phyloP scores from a whole-genome alignment of 2,329 filamentous ascomycete genomes.

The Calonectria leucothoes region DNA sequence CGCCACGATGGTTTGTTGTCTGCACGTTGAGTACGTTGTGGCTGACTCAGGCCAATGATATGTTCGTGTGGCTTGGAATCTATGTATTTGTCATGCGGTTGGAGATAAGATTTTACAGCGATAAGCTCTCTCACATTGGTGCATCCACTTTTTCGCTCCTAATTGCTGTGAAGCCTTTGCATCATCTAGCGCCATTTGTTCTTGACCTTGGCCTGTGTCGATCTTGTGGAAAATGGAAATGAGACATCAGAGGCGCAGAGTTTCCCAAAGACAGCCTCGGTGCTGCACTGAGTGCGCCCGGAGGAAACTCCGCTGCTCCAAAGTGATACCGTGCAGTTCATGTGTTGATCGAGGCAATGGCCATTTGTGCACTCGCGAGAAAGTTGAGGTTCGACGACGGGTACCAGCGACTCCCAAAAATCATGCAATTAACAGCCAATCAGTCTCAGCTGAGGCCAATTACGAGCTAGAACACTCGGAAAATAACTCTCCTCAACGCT shows the following conservation, averaged over 20 bases:
- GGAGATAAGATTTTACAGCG: neutral
- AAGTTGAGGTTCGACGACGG: neutral
- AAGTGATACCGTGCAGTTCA: neutral
- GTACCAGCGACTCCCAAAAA: neutral
- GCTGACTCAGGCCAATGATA: neutral
- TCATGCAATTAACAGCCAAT: no score
- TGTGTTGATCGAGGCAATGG: neutral
- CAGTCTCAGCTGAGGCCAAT: neutral
- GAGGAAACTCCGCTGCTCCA: neutral
- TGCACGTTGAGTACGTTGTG: neutral
- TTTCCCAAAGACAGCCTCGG: neutral
- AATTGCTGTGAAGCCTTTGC: neutral
- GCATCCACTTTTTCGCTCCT: neutral
- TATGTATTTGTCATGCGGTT: neutral
- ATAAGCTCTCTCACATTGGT: neutral
- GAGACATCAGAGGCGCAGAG: neutral
- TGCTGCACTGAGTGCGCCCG: neutral
- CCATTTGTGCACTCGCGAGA: neutral
- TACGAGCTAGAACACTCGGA: no score
- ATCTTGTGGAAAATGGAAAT: neutral
- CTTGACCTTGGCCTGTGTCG: no score
- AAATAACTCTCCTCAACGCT: neutral
- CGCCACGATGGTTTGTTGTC: neutral
- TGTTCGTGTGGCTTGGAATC: no score
- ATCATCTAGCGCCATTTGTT: neutral